phyloP scores from a whole-genome alignment of 805 yeast species.

The Cyberlindnera suaveolens region DNA sequence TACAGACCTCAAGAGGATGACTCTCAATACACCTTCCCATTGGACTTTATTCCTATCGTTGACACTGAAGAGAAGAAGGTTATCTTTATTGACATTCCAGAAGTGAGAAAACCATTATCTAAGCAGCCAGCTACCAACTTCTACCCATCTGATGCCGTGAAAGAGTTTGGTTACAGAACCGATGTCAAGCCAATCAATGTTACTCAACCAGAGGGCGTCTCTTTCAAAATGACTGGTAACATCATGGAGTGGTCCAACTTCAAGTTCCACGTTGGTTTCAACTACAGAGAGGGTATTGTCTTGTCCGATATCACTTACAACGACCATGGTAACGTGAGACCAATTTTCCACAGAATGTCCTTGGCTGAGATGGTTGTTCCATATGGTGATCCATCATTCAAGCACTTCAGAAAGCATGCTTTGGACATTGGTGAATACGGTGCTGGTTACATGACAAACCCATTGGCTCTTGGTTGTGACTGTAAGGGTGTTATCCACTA shows the following conservation, averaged over 20 bases:
- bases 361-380: constrained; percentile 83
- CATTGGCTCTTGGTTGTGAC: constrained; percentile 73
- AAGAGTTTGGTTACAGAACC: constrained; percentile 58
- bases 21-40: constrained; percentile 60
- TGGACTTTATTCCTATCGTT: constrained; percentile 78
- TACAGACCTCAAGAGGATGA: constrained; percentile 73
- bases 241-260: constrained; percentile 74
- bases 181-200: constrained; percentile 62
- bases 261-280: constrained; percentile 75
- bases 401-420: constrained; percentile 82
- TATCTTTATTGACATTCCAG: constrained; percentile 69
- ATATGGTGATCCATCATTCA: constrained; percentile 72
- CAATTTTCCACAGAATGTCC: constrained; percentile 74
- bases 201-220: constrained; percentile 79
- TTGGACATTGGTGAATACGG: constrained; percentile 85
- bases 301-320: constrained; percentile 67
- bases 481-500: constrained; percentile 84
- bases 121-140: constrained; percentile 64
- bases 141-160: constrained; percentile 58
- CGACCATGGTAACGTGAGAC: constrained; percentile 68
- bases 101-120: constrained; percentile 65
- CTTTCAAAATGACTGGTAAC: constrained; percentile 65
- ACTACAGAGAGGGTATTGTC: constrained; percentile 81
- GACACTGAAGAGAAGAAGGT: constrained; percentile 67
- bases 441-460: constrained; percentile 81